Evolutionary conservation across 148 eudicot species (phyloP).

Genomic region (Vaccinium myrtillus): DNA sequence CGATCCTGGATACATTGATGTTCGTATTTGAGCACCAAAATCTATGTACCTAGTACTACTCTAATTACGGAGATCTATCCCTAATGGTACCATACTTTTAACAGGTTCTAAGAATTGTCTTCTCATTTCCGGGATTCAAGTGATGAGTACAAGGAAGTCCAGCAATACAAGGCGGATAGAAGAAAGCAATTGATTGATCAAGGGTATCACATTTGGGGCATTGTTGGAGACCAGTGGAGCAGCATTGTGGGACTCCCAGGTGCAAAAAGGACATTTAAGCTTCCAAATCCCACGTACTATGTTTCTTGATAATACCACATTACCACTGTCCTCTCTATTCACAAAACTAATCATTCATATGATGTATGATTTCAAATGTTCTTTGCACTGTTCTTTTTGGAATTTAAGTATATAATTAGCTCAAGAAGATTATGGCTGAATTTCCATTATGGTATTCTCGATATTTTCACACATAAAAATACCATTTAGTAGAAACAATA

Average conservation of each 20-base stretch:
- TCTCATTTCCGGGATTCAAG: conserved; percentile 19
- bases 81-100: not conserved
- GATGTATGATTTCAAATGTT: too few relatives aligned
- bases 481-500: too few relatives aligned
- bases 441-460: too few relatives aligned
- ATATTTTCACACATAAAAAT: too few relatives aligned
- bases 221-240: conserved; percentile 52
- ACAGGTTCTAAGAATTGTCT: not conserved
- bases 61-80: not conserved
- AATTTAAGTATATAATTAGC: too few relatives aligned
- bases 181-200: conserved; percentile 30
- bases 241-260: conserved; percentile 41
- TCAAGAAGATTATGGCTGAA: too few relatives aligned
- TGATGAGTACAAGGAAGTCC: conserved; percentile 24
- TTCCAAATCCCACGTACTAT: conserved; percentile 48
- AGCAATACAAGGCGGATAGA: conserved; percentile 31
- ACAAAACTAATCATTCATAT: too few relatives aligned
- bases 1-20: not conserved
- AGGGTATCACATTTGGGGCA: conserved; percentile 44
- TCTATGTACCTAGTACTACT: not conserved
- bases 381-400: too few relatives aligned
- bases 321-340: not conserved
- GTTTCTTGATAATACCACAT: conserved; percentile 16
- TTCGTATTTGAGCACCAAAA: not conserved
- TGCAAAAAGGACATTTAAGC: conserved; percentile 45